Evolutionary conservation across 441 rosid genomes (phyloP).

Genomic region (Syzygium malaccense): DNA sequence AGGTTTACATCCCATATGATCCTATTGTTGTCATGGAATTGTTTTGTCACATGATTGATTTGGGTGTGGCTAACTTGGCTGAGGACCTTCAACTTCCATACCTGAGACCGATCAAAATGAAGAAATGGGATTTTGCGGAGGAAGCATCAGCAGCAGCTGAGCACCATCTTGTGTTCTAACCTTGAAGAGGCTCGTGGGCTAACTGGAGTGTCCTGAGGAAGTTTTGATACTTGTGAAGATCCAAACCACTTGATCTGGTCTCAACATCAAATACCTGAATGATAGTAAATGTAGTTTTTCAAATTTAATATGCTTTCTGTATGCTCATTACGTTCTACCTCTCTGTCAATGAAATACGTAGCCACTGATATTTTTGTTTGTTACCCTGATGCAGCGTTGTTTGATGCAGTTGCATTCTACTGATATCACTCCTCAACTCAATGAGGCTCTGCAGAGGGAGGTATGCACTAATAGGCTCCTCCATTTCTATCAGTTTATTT

Average conservation of each 20-base stretch:
- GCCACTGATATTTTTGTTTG: neutral
- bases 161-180: neutral
- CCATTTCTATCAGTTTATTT: no score
- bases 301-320: no score
- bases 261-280: neutral
- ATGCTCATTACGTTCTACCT: neutral
- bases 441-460: neutral
- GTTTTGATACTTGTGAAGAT: neutral
- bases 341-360: neutral
- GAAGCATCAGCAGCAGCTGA: accelerated
- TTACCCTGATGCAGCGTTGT: neutral
- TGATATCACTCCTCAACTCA: neutral
- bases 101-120: neutral
- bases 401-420: accelerated
- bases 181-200: neutral
- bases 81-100: neutral
- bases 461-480: neutral
- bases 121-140: neutral
- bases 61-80: neutral
- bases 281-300: neutral
- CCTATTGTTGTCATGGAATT: neutral
- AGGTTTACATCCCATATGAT: no score
- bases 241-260: neutral
- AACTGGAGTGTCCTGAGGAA: accelerated
- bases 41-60: neutral